Evolutionary conservation across 1,139 yeast species (phyloP).

Genomic region (Blastobotrys petasosporus): DNA sequence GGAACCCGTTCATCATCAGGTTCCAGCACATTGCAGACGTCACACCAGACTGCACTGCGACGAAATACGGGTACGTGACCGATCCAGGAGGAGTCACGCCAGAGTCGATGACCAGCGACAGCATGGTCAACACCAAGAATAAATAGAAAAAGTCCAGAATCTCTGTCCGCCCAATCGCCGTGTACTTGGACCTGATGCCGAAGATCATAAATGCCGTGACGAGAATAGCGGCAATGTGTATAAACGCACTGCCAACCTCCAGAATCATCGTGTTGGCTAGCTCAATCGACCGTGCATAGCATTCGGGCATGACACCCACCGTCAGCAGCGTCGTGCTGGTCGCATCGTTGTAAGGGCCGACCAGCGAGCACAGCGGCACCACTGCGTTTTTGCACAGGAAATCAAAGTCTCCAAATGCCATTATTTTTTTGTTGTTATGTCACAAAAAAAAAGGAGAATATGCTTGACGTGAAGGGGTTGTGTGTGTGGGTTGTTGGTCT

Average conservation of each 20-base stretch:
- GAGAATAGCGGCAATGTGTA: conserved; percentile 67
- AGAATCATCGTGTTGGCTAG: conserved; percentile 87
- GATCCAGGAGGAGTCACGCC: conserved; percentile 91
- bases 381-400: conserved; percentile 62
- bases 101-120: conserved; percentile 75
- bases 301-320: conserved; percentile 62
- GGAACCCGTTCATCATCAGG: conserved; percentile 64
- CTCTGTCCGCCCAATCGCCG: conserved; percentile 90
- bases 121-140: conserved; percentile 50
- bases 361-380: conserved; percentile 70
- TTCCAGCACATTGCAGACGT: conserved; percentile 66
- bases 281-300: conserved; percentile 82
- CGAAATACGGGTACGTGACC: conserved; percentile 69
- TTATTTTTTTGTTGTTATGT: conserved; percentile 16
- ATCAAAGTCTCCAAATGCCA: conserved; percentile 66
- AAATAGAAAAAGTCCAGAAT: conserved; percentile 69
- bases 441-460: neutral
- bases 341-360: conserved; percentile 38
- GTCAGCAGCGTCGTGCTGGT: conserved; percentile 32
- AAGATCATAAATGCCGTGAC: conserved; percentile 67
- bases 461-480: neutral
- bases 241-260: conserved; percentile 83
- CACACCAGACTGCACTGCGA: conserved; percentile 70
- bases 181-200: conserved; percentile 74
- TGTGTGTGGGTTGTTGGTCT: neutral